Evolutionary conservation across 148 eudicot species (phyloP).

Genomic region (Salicornia ramosissima): DNA sequence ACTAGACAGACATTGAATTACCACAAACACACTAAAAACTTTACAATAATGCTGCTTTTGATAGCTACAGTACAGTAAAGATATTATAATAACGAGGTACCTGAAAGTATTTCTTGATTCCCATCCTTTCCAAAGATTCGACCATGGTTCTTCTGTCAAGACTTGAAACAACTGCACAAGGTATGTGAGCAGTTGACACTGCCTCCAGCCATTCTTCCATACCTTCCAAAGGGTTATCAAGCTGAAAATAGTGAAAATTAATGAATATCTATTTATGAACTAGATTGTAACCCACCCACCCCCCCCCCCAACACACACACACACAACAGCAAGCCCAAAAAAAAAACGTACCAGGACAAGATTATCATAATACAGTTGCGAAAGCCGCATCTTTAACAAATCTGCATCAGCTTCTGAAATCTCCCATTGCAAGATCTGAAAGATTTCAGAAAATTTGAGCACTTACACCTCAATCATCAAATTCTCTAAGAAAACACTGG

Average conservation of each 20-base stretch:
- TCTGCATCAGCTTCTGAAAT: slow-evolving; percentile 48
- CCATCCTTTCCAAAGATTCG: slow-evolving; percentile 67
- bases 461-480: background rate
- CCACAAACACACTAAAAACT: background rate
- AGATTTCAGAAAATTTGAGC: slow-evolving; percentile 4
- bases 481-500: background rate
- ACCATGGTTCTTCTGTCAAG: slow-evolving; percentile 69
- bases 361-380: slow-evolving; percentile 67
- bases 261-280: slow-evolving; percentile 3
- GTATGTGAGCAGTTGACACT: slow-evolving; percentile 73
- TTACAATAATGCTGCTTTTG: slow-evolving; percentile 2
- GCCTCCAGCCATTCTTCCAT: slow-evolving; percentile 90
- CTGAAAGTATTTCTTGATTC: slow-evolving; percentile 80
- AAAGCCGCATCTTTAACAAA: slow-evolving; percentile 58
- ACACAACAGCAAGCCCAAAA: background rate
- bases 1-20: background rate
- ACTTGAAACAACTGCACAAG: slow-evolving; percentile 95
- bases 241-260: slow-evolving; percentile 37
- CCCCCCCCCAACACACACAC: background rate
- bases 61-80: background rate
- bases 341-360: slow-evolving; percentile 52
- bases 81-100: slow-evolving; percentile 25
- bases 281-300: background rate
- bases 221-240: slow-evolving; percentile 76
- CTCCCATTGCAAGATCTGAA: slow-evolving; percentile 67